These are phyloP conservation scores for Podospora pseudocomata DNA, from an alignment of 495 filamentous ascomycete genomes.

Conservation along the genomic window DNA sequence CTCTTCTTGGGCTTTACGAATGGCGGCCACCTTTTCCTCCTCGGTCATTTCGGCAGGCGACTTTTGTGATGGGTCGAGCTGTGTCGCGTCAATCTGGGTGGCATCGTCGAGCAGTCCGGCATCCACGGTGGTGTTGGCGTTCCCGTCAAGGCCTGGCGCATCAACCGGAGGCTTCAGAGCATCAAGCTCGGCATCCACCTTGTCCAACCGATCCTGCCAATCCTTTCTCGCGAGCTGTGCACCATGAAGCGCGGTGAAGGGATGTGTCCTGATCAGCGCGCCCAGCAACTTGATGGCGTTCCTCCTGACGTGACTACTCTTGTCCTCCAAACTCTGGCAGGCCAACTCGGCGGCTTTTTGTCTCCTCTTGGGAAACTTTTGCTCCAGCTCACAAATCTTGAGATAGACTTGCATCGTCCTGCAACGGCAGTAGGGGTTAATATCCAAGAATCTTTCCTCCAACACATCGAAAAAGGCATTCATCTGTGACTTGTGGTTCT, in stretches of 20 bases:
- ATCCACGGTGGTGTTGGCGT: conserved; percentile 59
- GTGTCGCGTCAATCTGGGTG: conserved; percentile 60
- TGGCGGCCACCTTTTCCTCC: conserved; percentile 51
- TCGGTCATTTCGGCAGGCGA: conserved; percentile 54
- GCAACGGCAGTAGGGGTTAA: conserved; percentile 94
- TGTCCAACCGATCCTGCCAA: conserved; percentile 75
- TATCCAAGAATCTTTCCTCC: conserved; percentile 91
- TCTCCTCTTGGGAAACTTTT: conserved; percentile 89
- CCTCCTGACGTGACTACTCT: conserved; percentile 92
- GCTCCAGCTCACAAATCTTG: conserved; percentile 85
- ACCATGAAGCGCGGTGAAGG: conserved; percentile 88
- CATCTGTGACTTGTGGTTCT: conserved; percentile 88
- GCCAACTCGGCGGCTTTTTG: conserved; percentile 84
- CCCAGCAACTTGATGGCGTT: conserved; percentile 93
- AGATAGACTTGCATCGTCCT: conserved; percentile 89
- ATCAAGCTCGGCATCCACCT: conserved; percentile 76
- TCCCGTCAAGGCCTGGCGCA: conserved; percentile 66
- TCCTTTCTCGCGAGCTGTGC: conserved; percentile 79
- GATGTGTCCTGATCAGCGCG: conserved; percentile 85
- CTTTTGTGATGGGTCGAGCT: conserved; percentile 48
- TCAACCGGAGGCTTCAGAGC: conserved; percentile 73
- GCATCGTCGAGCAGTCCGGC: conserved; percentile 81
- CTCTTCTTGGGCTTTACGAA: conserved; percentile 68
- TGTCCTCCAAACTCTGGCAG: conserved; percentile 86
- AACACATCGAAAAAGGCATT: conserved; percentile 95